phyloP scores from a whole-genome alignment of 1,284 basidiomycete genomes.

The Microbotryomycetes sp. region DNA sequence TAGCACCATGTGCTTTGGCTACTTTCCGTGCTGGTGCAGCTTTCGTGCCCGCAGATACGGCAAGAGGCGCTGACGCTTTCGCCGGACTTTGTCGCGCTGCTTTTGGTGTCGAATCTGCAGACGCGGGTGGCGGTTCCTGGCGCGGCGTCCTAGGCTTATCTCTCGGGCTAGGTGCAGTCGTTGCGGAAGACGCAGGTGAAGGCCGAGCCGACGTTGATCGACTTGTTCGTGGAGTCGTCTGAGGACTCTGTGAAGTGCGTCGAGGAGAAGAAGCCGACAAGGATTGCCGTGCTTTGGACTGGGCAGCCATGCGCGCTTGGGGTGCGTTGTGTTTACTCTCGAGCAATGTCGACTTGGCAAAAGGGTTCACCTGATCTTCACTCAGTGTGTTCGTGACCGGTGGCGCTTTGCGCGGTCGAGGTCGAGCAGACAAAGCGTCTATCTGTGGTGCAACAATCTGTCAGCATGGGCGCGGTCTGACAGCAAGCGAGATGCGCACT shows the following conservation, averaged over 20 bases:
- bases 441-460: background rate
- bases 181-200: background rate
- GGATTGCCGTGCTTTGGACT: background rate
- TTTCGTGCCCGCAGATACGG: too few species aligned
- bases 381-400: background rate
- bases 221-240: background rate
- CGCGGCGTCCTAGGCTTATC: background rate
- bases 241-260: background rate
- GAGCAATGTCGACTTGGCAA: constrained; percentile 5
- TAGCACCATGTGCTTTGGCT: background rate
- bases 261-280: background rate
- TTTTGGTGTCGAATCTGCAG: background rate
- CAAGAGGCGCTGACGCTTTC: background rate
- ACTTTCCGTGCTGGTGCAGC: too few species aligned
- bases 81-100: background rate
- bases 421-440: background rate
- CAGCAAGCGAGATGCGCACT: constrained; percentile 1
- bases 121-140: background rate
- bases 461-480: background rate
- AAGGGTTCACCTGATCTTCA: background rate
- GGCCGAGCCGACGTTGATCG: background rate
- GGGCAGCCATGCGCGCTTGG: background rate
- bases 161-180: background rate
- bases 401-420: background rate
- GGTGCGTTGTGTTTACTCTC: background rate